These are phyloP conservation scores for Triticum turgidum DNA, from an alignment of 176 grass and related monocot genomes.

Conservation along the genomic window DNA sequence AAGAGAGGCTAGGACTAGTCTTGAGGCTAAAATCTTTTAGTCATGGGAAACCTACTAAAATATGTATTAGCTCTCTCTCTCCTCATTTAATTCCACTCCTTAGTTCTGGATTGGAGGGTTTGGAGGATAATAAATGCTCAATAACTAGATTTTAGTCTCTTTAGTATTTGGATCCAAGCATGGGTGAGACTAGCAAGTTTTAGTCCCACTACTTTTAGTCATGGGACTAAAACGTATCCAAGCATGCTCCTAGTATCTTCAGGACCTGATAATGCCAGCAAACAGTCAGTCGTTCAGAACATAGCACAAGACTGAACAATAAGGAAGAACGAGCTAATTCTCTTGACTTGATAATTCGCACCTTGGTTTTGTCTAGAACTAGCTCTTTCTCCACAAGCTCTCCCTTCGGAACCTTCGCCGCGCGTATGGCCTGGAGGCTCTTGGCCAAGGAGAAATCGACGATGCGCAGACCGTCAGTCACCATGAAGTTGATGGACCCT, in stretches of 20 bases:
- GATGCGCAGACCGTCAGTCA: not conserved
- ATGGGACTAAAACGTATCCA: no score
- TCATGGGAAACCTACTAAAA: no score
- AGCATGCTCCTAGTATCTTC: not conserved
- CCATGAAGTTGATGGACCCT: not conserved
- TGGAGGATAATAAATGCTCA: no score
- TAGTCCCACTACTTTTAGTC: no score
- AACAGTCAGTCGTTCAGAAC: not conserved
- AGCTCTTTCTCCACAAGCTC: slow-evolving; percentile 23
- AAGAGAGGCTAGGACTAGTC: no score
- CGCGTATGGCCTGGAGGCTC: not conserved
- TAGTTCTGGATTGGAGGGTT: no score
- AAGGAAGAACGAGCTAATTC: not conserved
- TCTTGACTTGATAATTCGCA: not conserved
- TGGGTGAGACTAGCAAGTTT: no score
- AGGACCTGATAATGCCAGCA: not conserved
- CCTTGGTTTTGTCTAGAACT: not conserved
- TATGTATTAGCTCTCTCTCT: no score
- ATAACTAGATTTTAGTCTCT: no score
- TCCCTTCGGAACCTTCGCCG: not conserved
- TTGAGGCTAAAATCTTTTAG: no score
- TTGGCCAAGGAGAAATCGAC: not conserved
- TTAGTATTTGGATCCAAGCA: no score
- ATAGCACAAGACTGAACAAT: not conserved
- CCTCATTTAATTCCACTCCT: no score